Conservation (phyloP, 257 asterid species). For the Datura wrightii region DNA sequence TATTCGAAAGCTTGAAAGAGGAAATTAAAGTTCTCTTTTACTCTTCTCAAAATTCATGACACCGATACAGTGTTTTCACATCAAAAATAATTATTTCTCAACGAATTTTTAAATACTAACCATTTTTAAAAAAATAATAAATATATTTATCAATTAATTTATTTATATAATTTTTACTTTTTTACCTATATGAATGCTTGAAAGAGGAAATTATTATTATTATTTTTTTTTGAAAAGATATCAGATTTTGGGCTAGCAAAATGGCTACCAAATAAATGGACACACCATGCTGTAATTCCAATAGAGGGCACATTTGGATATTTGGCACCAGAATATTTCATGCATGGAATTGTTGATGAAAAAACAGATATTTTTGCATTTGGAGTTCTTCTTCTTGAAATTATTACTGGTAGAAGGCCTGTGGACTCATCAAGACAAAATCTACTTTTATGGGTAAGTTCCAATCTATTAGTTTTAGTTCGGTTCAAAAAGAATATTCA, state of each 20-base stretch:
- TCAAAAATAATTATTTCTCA: not conserved
- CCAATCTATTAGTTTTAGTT: not conserved
- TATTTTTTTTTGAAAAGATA: constrained; percentile 45
- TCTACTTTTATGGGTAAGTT: constrained; percentile 75
- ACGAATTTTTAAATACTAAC: not conserved
- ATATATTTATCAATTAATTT: no score
- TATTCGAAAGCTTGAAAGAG: no score
- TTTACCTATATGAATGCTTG: not conserved
- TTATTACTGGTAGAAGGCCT: constrained; percentile 79
- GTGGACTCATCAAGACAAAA: constrained; percentile 63
- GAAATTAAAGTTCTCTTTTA: no score
- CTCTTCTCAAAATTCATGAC: no score
- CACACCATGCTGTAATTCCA: constrained; percentile 78
- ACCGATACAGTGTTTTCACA: no score
- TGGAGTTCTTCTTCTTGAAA: constrained; percentile 83
- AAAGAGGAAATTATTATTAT: not conserved
- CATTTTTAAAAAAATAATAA: no score
- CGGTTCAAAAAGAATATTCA: not conserved
- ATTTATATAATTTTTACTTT: not conserved
- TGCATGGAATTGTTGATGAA: constrained; percentile 92
- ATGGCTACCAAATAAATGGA: constrained; percentile 89
- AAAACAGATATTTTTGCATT: constrained; percentile 83
- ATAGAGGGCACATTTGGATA: constrained; percentile 93
- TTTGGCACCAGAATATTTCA: constrained; percentile 84
- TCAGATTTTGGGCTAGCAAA: constrained; percentile 91